These are phyloP conservation scores for Delonix regia DNA, from an alignment of 306 rosid genomes.

Conservation along the genomic window DNA sequence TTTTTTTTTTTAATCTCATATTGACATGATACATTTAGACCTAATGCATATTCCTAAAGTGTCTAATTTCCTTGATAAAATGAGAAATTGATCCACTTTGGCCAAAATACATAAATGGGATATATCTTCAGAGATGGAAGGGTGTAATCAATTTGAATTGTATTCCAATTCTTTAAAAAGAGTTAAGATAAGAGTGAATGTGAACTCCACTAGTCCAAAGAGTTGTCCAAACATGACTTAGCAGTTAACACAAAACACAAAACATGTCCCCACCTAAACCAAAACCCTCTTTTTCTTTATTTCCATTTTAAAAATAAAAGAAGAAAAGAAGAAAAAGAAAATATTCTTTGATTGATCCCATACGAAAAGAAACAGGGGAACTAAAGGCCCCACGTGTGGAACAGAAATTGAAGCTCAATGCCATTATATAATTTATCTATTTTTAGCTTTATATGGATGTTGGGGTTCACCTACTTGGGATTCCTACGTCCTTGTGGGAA, in stretches of 20 bases:
- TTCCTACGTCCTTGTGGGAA: slow-evolving; percentile 65
- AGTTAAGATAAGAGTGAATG: slow-evolving; percentile 5
- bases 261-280: slow-evolving; percentile 21
- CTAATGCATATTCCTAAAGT: not conserved
- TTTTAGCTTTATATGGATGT: slow-evolving; percentile 57
- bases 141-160: not conserved
- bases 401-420: slow-evolving; percentile 46
- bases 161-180: not conserved
- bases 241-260: not conserved
- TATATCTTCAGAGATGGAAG: not conserved
- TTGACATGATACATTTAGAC: not conserved
- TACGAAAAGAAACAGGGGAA: slow-evolving; percentile 34
- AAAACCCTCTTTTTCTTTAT: slow-evolving; percentile 5
- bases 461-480: slow-evolving; percentile 65
- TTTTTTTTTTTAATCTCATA: not conserved
- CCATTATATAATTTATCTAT: slow-evolving; percentile 17
- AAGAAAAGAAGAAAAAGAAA: not conserved
- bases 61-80: slow-evolving; percentile 5
- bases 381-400: slow-evolving; percentile 70
- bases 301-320: slow-evolving; percentile 15
- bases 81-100: slow-evolving; percentile 22
- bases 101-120: not conserved
- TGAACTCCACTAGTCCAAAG: slow-evolving; percentile 7
- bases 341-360: slow-evolving; percentile 48
- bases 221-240: slow-evolving; percentile 5